Base-by-base conservation (phyloP, 306 rosid species). In the Fagus sylvatica region DNA sequence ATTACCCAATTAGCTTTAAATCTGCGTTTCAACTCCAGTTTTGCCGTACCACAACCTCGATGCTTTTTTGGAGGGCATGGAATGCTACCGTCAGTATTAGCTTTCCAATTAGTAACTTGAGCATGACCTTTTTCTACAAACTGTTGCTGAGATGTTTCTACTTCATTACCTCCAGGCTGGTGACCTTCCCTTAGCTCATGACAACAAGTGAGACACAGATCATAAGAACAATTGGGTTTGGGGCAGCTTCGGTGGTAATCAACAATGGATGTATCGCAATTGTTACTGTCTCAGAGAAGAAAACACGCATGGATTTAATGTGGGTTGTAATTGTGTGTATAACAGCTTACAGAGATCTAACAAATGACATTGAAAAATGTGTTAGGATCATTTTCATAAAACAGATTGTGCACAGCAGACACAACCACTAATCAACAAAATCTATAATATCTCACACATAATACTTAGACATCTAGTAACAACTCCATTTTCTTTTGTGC, bases 161-260 rank as follows among this genome's bases (percentile, higher is more conserved):
- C 81, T 80, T 77, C 88, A 53, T 56, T 12, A 72, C 79, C 69
- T 46, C 80, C 79, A 77, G 60, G 59, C 22, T 79, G 85, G 78
- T 80, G 69, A 74, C 71, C 84, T 53, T 74, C 72, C 83, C 93
- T 85, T 53, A 85, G 77, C 61, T 89, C 91, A 76, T 37, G 70
- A 74, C 88, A 89, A 79, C 93, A 89, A 62, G 91, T 81, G 82
- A 87, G 84, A 79, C 93, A 89, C 69, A 89, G 89, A 75, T 89
- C 93, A 57, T 77, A 87, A 68, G 84, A 78, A 81, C 93, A 89
- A 73, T 66, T 16, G 69, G 84, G 85, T 83, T 83, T 83, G 60
- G 89, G 78, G 82, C 93, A 89, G 79, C 89, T 89, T 89, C 93
- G 79, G 83, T 85, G 88, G 83, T 87, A 87, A 80, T 87, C 85